Percentiles rank a stretch among this genome's conserved stretches.
Conservation (phyloP, 1,284 basidiomycete genomes). For the Amylostereum areolatum region DNA sequence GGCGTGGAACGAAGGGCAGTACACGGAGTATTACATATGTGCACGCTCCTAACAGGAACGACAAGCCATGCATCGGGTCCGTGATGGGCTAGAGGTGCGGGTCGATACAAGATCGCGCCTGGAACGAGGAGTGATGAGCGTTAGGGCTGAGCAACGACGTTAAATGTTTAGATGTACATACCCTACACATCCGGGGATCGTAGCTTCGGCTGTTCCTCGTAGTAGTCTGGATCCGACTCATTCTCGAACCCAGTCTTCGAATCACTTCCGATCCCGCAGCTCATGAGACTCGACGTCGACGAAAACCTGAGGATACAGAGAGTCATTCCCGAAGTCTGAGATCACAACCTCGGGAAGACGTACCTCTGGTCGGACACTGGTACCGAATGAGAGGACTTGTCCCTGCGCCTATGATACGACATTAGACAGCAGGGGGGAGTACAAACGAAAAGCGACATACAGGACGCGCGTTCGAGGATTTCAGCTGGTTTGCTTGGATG, state of each 20-base stretch:
- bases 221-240: background rate
- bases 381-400: background rate
- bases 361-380: background rate
- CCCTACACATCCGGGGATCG: background rate
- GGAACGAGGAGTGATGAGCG: background rate
- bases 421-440: no score
- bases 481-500: background rate
- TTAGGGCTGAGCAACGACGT: background rate
- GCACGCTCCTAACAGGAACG: background rate
- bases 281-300: constrained; percentile 21
- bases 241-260: constrained; percentile 2
- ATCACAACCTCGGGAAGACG: background rate
- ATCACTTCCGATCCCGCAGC: constrained; percentile 7
- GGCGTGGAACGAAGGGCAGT: no score
- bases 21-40: background rate
- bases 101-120: background rate
- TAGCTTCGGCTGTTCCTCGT: background rate
- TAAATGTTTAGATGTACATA: background rate
- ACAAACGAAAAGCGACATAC: background rate
- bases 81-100: background rate
- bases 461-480: background rate
- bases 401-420: background rate
- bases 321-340: background rate
- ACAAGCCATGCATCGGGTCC: background rate
- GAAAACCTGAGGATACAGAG: constrained; percentile 7